Evolutionary conservation across 2,329 filamentous ascomycete genomes (phyloP), one percentile per base, ranked within the genome.

Genomic region (Talaromyces funiculosus): DNA sequence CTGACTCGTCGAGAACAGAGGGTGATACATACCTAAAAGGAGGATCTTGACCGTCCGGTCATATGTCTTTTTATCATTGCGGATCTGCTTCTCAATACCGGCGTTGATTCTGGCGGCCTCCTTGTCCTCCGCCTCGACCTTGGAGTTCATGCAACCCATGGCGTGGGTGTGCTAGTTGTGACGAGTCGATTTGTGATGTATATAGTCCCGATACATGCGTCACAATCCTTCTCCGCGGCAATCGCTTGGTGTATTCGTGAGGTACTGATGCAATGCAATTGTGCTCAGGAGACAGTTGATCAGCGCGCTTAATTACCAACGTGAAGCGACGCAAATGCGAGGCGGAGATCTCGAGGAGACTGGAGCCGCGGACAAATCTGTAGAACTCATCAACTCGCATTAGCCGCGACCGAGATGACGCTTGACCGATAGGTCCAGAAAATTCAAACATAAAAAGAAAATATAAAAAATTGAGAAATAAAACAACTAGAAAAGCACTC

Each of bases 11-110:
- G 9, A 33, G 49, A 29, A n/a, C 35, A 18, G 16, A 42, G 57
- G 24, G 18, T 18, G 31, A 43, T 7, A 33, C 85, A 66, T 83
- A 97, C 93, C 93, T 65, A 99, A 83, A 67, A 99, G 82, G 67
- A 99, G 80, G 65, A 99, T 86, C 82, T 97, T 99, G 71, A 97
- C 90, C 72, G 96, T 92, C 72, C 88, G 89, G 60, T 88, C 80
- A 82, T 94, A 82, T 67, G 83, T 84, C 83, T 94, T 96, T 80
- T 93, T 91, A 79, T 97, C 94, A 68, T 87, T 84, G 64, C 90
- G 88, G 68, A 99, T 85, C 69, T 85, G 80, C 77, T 89, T 90
- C 73, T 99, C 94, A 68, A 99, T 92, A 74, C 94, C 90, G 67
- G 75, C 75, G 71, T 76, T 80, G 31, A 73, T 72, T 62, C 74